Evolutionary conservation across 331 rosid genomes (phyloP), one percentile per base, ranked within the genome.

Genomic region (Quercus phellos): DNA sequence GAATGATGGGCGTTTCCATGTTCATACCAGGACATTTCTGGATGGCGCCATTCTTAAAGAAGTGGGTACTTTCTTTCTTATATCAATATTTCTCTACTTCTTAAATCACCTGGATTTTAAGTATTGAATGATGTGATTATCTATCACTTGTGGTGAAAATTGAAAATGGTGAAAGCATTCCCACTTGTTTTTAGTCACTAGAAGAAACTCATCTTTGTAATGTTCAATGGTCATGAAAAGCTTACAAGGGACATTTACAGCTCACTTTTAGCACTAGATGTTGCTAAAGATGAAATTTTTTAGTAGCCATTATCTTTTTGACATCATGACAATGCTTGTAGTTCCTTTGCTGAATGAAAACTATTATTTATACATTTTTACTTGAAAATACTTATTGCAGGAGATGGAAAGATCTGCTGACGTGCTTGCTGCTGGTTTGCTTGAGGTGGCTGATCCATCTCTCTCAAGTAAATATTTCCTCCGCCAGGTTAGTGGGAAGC

Each of bases 331-430:
- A 9, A 34, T 42, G 50, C 17, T 68, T 10, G 17, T n/a, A 7
- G 24, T 2, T n/a, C 2, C 19, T 22, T n/a, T 35, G 9, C 5
- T 22, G 14, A 60, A 26, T 60, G 68, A 60, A 5, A 4, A 26
- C 13, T n/a, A 35, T 21, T 6, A 35, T 68, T 32, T n/a, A 38
- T 59, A 55, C 58, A 2, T 66, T 79, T 80, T 34, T 74, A 27
- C 30, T 59, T 81, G 73, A 69, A 73, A 79, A 66, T 77, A 55
- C 79, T 68, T 68, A 78, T 78, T 79, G 72, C 87, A 94, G 99
- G 99, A 92, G 83, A 94, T 92, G 99, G 97, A 94, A 87, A 96
- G 86, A 68, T 90, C 99, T 72, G 91, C 96, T 27, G 99, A 94
- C 77, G 90, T 94, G 74, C 98, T 94, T 78, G 95, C 99, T 85